Evolutionary conservation across 257 asterid species (phyloP).

Genomic region (Oldenlandia corymbosa): DNA sequence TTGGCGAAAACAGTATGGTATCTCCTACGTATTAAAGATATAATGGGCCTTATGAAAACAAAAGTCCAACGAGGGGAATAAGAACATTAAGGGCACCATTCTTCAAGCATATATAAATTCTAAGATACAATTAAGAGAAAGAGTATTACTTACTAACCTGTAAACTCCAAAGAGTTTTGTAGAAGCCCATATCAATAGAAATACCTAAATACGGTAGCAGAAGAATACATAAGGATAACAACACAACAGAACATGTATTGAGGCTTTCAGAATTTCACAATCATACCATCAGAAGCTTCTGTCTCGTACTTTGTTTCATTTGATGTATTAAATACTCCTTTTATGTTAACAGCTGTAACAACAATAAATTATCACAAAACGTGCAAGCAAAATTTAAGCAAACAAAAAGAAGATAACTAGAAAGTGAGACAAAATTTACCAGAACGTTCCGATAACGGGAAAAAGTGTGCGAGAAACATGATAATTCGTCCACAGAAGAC

Average conservation of each 20-base stretch:
- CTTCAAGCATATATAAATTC: no score
- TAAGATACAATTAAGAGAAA: not conserved
- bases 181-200: constrained; percentile 90
- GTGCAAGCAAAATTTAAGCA: not conserved
- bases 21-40: no score
- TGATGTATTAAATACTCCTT: constrained; percentile 95
- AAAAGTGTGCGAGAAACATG: constrained; percentile 98
- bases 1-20: no score
- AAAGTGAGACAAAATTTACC: constrained; percentile 36
- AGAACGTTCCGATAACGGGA: constrained; percentile 96
- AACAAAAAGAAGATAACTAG: not conserved
- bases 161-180: constrained; percentile 96
- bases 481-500: constrained; percentile 97
- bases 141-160: constrained; percentile 55
- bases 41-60: no score
- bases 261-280: constrained; percentile 1
- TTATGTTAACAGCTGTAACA: constrained; percentile 85
- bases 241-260: not conserved
- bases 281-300: constrained; percentile 75
- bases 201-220: constrained; percentile 45
- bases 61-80: no score
- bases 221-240: not conserved
- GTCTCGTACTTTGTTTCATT: constrained; percentile 95
- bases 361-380: constrained; percentile 18
- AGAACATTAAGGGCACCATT: no score